Evolutionary conservation across 768 basidiomycete genomes (phyloP).

Genomic region (Naganishia friedmannii): DNA sequence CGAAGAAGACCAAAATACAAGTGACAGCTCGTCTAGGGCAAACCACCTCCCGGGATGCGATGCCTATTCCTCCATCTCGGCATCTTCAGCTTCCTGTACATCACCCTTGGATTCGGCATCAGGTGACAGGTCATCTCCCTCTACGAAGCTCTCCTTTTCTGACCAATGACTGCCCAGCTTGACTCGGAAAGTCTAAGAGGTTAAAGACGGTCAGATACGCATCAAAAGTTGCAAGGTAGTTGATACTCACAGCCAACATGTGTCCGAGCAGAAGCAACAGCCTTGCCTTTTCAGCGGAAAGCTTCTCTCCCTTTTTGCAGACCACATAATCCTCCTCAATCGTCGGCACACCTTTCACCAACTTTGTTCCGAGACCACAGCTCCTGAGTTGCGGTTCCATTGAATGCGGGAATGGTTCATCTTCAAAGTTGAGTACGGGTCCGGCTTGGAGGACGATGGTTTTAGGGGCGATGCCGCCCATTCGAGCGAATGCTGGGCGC

Average conservation of each 20-base stretch:
- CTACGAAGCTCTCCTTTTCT: constrained; percentile 45
- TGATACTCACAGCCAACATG: constrained; percentile 65
- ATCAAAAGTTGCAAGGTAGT: background rate
- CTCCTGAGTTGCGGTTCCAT: constrained; percentile 95
- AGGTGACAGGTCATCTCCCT: constrained; percentile 36
- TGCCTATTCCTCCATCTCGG: constrained; percentile 23
- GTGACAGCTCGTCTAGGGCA: constrained; percentile 4
- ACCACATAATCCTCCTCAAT: constrained; percentile 74
- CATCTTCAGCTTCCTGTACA: constrained; percentile 21
- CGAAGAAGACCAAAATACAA: background rate
- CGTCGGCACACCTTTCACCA: constrained; percentile 84
- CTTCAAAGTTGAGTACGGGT: constrained; percentile 66
- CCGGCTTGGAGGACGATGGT: constrained; percentile 74
- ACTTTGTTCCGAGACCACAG: constrained; percentile 74
- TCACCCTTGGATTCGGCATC: constrained; percentile 23
- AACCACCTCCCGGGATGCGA: background rate
- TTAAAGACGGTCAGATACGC: constrained; percentile 7
- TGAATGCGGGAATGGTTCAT: constrained; percentile 86
- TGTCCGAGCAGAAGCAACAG: constrained; percentile 86
- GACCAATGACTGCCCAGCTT: constrained; percentile 48
- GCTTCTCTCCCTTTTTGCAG: constrained; percentile 73
- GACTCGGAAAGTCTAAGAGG: constrained; percentile 48
- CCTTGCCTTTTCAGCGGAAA: constrained; percentile 85
- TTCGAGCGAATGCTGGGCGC: constrained; percentile 84
- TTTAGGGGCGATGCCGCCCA: constrained; percentile 73